A percentile compares a stretch with the other conserved stretches of the same genome.
phyloP scores from a whole-genome alignment of 768 basidiomycete genomes.

The Basidioascus undulatus region DNA sequence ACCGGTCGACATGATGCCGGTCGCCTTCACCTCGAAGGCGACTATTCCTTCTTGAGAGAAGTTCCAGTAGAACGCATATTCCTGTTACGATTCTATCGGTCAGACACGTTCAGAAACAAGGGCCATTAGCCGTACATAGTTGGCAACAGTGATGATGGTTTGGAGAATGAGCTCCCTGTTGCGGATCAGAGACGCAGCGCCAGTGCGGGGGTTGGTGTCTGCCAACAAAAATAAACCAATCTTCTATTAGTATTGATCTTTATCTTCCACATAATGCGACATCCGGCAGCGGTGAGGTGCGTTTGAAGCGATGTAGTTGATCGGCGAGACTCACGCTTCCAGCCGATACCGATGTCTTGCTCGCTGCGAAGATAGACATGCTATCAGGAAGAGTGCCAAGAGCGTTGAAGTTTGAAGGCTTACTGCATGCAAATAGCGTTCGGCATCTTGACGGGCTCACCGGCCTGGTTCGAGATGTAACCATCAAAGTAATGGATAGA shows the following conservation, averaged over 20 bases:
- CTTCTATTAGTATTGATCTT: too few species aligned
- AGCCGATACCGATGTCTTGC: conserved; percentile 16
- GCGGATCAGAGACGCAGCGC: conserved; percentile 11
- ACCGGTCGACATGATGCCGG: conserved; percentile 1
- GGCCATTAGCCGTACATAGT: conserved; percentile 9
- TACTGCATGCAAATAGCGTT: conserved; percentile 16
- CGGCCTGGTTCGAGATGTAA: conserved; percentile 7
- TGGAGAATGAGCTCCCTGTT: conserved; percentile 15
- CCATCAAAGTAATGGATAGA: conserved; percentile 11
- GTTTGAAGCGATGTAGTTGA: not conserved
- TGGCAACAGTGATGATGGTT: conserved; percentile 15
- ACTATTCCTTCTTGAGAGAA: not conserved
- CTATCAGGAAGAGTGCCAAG: too few species aligned
- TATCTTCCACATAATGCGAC: too few species aligned
- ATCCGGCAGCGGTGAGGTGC: too few species aligned
- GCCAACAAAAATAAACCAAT: too few species aligned
- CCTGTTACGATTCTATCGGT: conserved; percentile 1
- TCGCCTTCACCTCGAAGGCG: conserved; percentile 1
- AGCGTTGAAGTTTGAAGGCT: not conserved
- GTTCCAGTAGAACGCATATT: conserved; percentile 1
- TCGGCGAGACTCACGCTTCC: conserved; percentile 10
- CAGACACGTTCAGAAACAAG: conserved; percentile 6
- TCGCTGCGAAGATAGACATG: too few species aligned
- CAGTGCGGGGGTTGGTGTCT: conserved; percentile 17
- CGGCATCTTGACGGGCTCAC: conserved; percentile 6